A percentile compares a stretch with the other conserved stretches of the same genome.
Evolutionary conservation across 345 rosid genomes (phyloP).

Genomic region (Euphorbia tirucalli): DNA sequence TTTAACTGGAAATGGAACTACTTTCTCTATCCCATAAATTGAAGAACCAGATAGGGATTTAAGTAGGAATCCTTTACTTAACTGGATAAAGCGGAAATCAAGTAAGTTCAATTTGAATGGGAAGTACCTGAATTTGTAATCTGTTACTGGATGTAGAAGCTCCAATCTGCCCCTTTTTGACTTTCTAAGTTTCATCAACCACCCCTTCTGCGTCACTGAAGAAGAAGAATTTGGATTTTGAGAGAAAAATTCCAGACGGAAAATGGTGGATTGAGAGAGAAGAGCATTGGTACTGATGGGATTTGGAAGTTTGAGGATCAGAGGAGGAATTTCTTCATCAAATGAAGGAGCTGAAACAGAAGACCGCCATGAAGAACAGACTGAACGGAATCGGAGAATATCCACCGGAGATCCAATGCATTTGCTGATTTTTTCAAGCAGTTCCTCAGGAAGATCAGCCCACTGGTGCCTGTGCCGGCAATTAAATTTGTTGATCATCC

Average conservation of each 20-base stretch:
- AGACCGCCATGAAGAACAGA: slow-evolving; percentile 17
- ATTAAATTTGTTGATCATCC: background rate
- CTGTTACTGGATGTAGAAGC: slow-evolving; percentile 19
- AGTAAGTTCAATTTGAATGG: slow-evolving; percentile 4
- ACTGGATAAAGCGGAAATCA: background rate
- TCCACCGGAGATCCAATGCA: slow-evolving; percentile 12
- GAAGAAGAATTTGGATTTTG: background rate
- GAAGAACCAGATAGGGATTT: background rate
- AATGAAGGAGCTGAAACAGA: background rate
- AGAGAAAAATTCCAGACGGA: background rate
- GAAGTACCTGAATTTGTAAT: background rate
- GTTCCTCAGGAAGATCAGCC: slow-evolving; percentile 18
- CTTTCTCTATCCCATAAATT: slow-evolving; percentile 16
- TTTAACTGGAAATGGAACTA: slow-evolving; percentile 3
- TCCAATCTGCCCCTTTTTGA: slow-evolving; percentile 6
- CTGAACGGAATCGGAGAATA: slow-evolving; percentile 10
- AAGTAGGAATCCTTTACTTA: slow-evolving; percentile 5
- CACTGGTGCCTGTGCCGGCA: background rate
- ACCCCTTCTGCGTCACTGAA: background rate
- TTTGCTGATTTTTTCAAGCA: background rate
- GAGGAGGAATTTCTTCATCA: background rate
- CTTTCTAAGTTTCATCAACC: slow-evolving; percentile 14
- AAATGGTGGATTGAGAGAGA: slow-evolving; percentile 1
- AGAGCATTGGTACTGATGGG: slow-evolving; percentile 1
- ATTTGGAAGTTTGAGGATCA: background rate